phyloP scores from a whole-genome alignment of 2,329 filamentous ascomycete genomes.

The Cryphonectria japonica region DNA sequence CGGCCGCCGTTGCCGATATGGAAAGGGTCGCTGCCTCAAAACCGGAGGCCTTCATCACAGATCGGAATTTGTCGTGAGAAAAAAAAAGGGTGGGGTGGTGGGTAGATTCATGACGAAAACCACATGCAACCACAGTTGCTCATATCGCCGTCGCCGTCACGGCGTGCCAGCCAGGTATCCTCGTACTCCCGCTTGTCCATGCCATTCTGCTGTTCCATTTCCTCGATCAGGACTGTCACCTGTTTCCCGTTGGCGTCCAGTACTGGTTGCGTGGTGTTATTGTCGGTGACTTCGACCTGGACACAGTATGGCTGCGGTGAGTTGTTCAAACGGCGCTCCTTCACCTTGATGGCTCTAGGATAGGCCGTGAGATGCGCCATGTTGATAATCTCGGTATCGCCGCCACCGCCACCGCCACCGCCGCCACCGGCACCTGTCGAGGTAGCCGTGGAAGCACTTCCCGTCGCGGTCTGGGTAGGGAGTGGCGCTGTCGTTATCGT shows the following conservation, averaged over 20 bases:
- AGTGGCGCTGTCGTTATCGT: slow-evolving; percentile 28
- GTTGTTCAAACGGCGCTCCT: slow-evolving; percentile 53
- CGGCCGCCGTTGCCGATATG: neutral
- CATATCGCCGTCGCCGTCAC: slow-evolving; percentile 41
- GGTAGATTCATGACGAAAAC: slow-evolving; percentile 48
- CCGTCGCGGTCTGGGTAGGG: slow-evolving; percentile 12
- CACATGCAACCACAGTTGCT: slow-evolving; percentile 59
- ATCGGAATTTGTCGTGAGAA: neutral
- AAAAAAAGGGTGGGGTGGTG: neutral
- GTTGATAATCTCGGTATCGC: slow-evolving; percentile 19
- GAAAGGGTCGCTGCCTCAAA: neutral
- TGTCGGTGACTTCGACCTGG: slow-evolving; percentile 50
- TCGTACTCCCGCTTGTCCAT: slow-evolving; percentile 21
- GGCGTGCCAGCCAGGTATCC: slow-evolving; percentile 23
- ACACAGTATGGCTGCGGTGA: slow-evolving; percentile 48
- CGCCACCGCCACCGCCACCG: neutral
- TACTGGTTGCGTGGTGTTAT: slow-evolving; percentile 44
- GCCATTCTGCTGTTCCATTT: slow-evolving; percentile 38
- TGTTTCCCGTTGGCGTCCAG: slow-evolving; percentile 43
- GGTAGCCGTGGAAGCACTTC: slow-evolving; percentile 13
- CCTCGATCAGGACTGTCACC: slow-evolving; percentile 50
- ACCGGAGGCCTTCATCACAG: neutral
- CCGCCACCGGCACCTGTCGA: neutral
- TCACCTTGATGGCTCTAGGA: slow-evolving; percentile 57
- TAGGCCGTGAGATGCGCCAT: slow-evolving; percentile 43